Percentiles rank a stretch among this genome's conserved stretches.
Conservation (phyloP, 2,329 filamentous ascomycete species). For the Venturia pyrina region DNA sequence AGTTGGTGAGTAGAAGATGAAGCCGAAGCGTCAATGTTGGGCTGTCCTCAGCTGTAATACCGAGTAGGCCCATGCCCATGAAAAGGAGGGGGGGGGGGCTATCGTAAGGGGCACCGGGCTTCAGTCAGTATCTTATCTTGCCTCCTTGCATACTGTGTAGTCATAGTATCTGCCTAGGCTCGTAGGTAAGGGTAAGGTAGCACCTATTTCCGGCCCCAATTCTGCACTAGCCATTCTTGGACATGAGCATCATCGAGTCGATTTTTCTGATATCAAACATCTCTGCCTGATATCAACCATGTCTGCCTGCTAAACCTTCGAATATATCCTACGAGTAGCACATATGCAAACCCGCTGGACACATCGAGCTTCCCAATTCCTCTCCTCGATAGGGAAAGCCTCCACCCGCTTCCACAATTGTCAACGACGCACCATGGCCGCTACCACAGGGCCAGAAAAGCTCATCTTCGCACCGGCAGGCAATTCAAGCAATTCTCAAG, state of each 20-base stretch:
- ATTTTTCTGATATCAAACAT: too few relatives aligned
- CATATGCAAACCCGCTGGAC: not conserved
- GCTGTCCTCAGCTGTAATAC: too few relatives aligned
- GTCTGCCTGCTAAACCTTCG: not conserved
- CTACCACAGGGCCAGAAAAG: constrained; percentile 17
- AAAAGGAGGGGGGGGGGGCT: too few relatives aligned
- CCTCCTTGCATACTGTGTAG: too few relatives aligned
- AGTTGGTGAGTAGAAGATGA: too few relatives aligned
- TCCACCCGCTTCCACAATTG: not conserved
- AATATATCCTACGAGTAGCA: not conserved
- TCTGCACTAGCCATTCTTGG: not conserved
- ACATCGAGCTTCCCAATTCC: not conserved
- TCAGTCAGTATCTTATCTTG: too few relatives aligned
- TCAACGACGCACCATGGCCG: not conserved
- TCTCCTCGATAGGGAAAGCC: not conserved
- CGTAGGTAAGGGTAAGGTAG: too few relatives aligned
- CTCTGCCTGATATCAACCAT: too few relatives aligned
- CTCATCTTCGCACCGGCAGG: constrained; percentile 54
- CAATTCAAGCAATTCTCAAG: constrained; percentile 49
- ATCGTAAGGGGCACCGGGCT: too few relatives aligned
- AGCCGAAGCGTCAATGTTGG: too few relatives aligned
- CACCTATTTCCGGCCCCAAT: not conserved
- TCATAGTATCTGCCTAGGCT: too few relatives aligned
- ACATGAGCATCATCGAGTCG: not conserved
- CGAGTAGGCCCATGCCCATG: too few relatives aligned